Conservation (phyloP, 164 flowering plant genomes). For the Saururus chinensis region DNA sequence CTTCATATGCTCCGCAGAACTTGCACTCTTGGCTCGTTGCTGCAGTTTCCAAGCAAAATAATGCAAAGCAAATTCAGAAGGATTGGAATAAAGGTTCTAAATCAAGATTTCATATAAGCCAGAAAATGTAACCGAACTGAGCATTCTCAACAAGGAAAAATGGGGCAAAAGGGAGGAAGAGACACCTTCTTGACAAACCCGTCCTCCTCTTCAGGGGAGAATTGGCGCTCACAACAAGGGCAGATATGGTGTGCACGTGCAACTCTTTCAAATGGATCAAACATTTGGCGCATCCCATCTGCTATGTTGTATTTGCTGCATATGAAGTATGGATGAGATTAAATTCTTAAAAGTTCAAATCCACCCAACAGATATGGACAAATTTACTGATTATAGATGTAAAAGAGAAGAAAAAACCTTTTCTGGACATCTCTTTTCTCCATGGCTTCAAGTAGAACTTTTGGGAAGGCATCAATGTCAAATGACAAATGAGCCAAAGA, state of each 20-base stretch:
- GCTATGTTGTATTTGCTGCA: constrained; percentile 83
- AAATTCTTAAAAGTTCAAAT: not conserved
- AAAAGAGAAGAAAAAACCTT: constrained; percentile 37
- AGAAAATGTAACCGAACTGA: too few species aligned
- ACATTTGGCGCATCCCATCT: constrained; percentile 86
- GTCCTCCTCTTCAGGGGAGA: constrained; percentile 88
- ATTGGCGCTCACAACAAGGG: constrained; percentile 94
- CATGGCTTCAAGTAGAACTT: constrained; percentile 47
- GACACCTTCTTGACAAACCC: constrained; percentile 81
- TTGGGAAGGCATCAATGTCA: constrained; percentile 49
- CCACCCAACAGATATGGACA: too few species aligned
- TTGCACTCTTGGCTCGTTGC: constrained; percentile 84
- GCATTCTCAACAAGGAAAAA: too few species aligned
- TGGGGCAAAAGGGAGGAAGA: not conserved
- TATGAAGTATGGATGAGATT: constrained; percentile 1
- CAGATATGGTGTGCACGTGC: constrained; percentile 91
- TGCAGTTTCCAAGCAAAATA: constrained; percentile 20
- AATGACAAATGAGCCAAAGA: constrained; percentile 41
- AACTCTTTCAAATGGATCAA: constrained; percentile 90
- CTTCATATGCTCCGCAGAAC: constrained; percentile 76
- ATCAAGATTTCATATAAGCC: not conserved
- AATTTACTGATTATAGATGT: not conserved
- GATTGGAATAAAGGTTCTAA: not conserved
- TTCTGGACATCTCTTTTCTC: constrained; percentile 71
- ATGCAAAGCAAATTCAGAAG: not conserved